A percentile compares a stretch with the other conserved stretches of the same genome.
Conservation (phyloP, 495 filamentous ascomycete species). For the Achaetomiella virescens region DNA sequence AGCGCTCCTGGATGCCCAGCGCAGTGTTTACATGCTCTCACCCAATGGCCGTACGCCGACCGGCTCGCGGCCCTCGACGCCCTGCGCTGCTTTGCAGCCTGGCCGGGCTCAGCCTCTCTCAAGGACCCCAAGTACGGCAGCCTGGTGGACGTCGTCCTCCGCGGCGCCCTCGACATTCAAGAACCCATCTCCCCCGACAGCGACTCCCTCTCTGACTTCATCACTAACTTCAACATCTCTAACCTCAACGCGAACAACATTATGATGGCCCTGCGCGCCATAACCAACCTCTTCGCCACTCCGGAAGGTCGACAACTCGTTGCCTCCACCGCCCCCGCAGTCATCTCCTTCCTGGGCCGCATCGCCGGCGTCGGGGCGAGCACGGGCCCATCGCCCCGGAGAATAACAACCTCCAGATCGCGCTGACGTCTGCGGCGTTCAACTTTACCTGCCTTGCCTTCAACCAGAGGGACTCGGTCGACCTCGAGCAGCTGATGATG, state of each 20-base stretch:
- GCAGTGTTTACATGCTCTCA: slow-evolving; percentile 60
- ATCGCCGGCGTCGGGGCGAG: slow-evolving; percentile 42
- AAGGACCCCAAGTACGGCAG: slow-evolving; percentile 37
- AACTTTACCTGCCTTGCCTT: slow-evolving; percentile 68
- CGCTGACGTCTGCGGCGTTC: slow-evolving; percentile 73
- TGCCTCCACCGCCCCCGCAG: slow-evolving; percentile 51
- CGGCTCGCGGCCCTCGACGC: slow-evolving; percentile 82
- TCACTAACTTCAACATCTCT: slow-evolving; percentile 9
- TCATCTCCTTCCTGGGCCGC: slow-evolving; percentile 36
- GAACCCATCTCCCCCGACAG: slow-evolving; percentile 29
- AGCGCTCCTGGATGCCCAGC: slow-evolving; percentile 48
- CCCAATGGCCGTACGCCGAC: slow-evolving; percentile 68
- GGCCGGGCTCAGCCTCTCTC: slow-evolving; percentile 54
- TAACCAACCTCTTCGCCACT: slow-evolving; percentile 84
- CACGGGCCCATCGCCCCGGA: slow-evolving; percentile 43
- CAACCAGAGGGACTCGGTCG: slow-evolving; percentile 20
- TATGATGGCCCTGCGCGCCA: slow-evolving; percentile 76
- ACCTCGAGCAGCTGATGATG: slow-evolving; percentile 10
- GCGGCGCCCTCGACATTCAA: slow-evolving; percentile 39
- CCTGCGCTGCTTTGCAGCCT: slow-evolving; percentile 68
- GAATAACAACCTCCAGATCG: slow-evolving; percentile 79
- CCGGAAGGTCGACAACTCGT: slow-evolving; percentile 60
- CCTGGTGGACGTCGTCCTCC: slow-evolving; percentile 42
- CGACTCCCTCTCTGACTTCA: slow-evolving; percentile 24
- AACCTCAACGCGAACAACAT: slow-evolving; percentile 57